These are phyloP conservation scores for Podospora conica DNA, from an alignment of 495 filamentous ascomycete genomes.

Conservation along the genomic window DNA sequence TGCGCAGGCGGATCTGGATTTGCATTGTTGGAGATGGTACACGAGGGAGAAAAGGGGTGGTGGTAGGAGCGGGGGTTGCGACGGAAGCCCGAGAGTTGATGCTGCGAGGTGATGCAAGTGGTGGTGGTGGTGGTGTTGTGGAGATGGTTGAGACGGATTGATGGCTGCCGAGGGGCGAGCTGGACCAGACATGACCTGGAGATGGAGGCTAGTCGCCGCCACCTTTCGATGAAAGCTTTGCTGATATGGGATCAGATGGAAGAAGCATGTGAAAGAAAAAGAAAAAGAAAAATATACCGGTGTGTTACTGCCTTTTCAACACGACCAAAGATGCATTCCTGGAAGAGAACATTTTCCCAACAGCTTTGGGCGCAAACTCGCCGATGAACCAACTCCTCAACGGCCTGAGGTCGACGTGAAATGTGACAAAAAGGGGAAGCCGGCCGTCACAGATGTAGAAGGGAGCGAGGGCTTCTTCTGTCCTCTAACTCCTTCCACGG, in stretches of 20 bases:
- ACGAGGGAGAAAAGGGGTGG: background rate
- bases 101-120: background rate
- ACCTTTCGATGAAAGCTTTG: background rate
- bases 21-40: constrained; percentile 12
- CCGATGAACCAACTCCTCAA: background rate
- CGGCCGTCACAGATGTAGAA: background rate
- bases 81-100: background rate
- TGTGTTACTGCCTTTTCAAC: background rate
- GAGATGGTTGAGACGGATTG: too few species aligned
- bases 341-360: background rate
- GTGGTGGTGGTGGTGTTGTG: background rate
- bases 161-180: too few species aligned
- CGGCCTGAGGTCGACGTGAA: background rate
- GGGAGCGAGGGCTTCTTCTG: background rate
- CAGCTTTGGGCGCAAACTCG: background rate
- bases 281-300: background rate
- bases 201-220: background rate
- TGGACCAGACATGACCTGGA: background rate
- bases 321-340: background rate
- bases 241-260: background rate
- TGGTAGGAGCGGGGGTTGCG: background rate
- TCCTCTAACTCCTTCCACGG: background rate
- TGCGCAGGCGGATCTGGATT: constrained; percentile 36
- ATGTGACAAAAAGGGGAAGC: background rate
- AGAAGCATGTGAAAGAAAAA: background rate